Evolutionary conservation across 1,284 basidiomycete genomes (phyloP), one percentile per base, ranked within the genome.

Genomic region (Leccinum brunneo-olivaceum): DNA sequence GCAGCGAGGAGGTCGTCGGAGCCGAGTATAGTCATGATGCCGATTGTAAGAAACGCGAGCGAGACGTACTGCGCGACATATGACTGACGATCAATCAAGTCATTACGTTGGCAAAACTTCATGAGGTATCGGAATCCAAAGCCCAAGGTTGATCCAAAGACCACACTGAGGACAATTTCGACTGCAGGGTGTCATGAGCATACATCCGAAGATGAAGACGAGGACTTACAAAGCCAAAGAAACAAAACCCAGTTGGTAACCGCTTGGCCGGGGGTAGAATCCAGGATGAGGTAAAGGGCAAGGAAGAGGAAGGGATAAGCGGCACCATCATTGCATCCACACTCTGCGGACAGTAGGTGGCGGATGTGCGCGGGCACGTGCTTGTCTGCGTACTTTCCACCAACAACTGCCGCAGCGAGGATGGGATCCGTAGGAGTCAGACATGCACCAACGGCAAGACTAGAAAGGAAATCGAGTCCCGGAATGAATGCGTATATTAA

Each of bases 371-470:
- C 84, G 0, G 95, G 95, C 14, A 99, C 95, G 57, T 99, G 95
- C 61, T 97, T 96, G 64, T 98, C 90, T 2, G 95, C 95, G 70
- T 95, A 99, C 66, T 92, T 95, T 42, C 96, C 95, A 59, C 96
- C 95, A 11, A 98, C 86, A 44, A 98, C 80, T 4, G 84, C 87
- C 19, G 89, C 88, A 1, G 90, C 87, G 29, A 93, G 74, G 53
- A 93, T 92, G 16, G 95, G 95, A 66, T 98, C 96, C 9, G 96
- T 98, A 0, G 95, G 96, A 0, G 95, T 97, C 20, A 97, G 79
- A 63, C 91, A 95, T 0, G 95, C 93, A 14, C 90, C 92, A 43
- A 98, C 81, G 40, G 89, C 90, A 51, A 98, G 75, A 38, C 84
- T 79, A 4, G 89, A 88, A 32, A 95, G 75, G 69, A 95, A 95